Evolutionary conservation across 192 early-diverging fungal genomes (phyloP), one percentile per base, ranked within the genome.

Genomic region (Lunasporangiospora selenospora): DNA sequence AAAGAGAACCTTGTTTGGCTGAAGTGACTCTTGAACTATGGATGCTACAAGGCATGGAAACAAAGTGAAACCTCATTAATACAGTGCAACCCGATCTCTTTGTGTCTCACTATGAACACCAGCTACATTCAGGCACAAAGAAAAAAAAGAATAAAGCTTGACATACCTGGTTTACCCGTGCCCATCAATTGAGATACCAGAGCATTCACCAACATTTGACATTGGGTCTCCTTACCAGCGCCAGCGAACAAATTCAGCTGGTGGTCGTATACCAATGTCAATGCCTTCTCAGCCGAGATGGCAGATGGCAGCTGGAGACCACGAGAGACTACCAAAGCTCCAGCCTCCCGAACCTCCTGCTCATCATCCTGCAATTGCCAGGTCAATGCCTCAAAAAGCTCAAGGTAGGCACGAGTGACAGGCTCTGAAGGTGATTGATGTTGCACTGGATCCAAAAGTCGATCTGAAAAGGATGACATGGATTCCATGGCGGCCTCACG

Each of bases 341-440:
- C 80, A 41, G 77, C 83, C n/a, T 90, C 76, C 9, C 92, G 84
- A 1, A 94, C 80, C 47, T 91, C 91, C 18, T 79, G 79, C 53
- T 94, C 91, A 54, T 94, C 92, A 78, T 94, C 92, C 60, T 94
- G 81, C 48, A 93, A 57, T 36, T 79, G 66, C 60, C 87, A 70
- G 12, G 84, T 76, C 71, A 87, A 62, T 27, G 83, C 78, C 47
- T 80, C 81, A 36, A 70, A 65, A 7, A 58, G 32, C 29, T 54
- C 52, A 19, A 67, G 56, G 15, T 53, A 53, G 6, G 81, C 62
- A 37, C 62, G 54, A 27, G 80, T 80, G 11, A 76, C 67, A 4
- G 59, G 43, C 29, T 78, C 42, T 27, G 78, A 77, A 38, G 76
- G 73, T n/a, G n/a, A n/a, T 21, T 69, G 53, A 24, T 79, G 36